phyloP scores from a whole-genome alignment of 148 eudicot genomes.

The Nepenthes mirabilis region DNA sequence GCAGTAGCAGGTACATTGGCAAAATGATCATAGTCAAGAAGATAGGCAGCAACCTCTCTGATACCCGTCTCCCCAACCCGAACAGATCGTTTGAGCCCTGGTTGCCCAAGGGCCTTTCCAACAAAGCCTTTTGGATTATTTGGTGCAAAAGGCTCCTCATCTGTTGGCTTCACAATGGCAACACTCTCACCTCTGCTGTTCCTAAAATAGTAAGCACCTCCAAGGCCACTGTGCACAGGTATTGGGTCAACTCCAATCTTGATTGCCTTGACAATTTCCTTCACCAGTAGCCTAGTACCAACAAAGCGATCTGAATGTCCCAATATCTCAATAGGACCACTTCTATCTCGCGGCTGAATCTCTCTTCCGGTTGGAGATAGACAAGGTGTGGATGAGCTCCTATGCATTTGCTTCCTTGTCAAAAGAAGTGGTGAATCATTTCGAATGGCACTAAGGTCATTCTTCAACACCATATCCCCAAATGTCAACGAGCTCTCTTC shows the following conservation, averaged over 20 bases:
- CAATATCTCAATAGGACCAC: conserved; percentile 23
- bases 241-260: conserved; percentile 19
- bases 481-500: conserved; percentile 20
- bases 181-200: conserved; percentile 17
- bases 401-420: conserved; percentile 19
- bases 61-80: conserved; percentile 32
- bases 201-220: conserved; percentile 28
- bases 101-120: conserved; percentile 31
- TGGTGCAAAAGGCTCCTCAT: conserved; percentile 36
- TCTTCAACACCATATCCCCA: conserved; percentile 24
- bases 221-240: conserved; percentile 23
- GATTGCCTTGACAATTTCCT: conserved; percentile 20
- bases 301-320: conserved; percentile 19
- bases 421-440: conserved; percentile 25
- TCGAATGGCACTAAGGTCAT: conserved; percentile 21
- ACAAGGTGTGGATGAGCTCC: conserved; percentile 41
- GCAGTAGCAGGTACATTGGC: conserved; percentile 30
- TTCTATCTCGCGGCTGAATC: conserved; percentile 13
- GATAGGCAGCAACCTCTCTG: conserved; percentile 38
- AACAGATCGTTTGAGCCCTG: conserved; percentile 24
- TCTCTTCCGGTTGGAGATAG: conserved; percentile 21
- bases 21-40: conserved; percentile 27
- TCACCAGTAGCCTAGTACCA: conserved; percentile 10
- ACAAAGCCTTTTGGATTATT: conserved; percentile 30
- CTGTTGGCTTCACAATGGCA: conserved; percentile 35